Evolutionary conservation across 2,329 filamentous ascomycete genomes (phyloP).

Genomic region (Cladosporium colombiae): DNA sequence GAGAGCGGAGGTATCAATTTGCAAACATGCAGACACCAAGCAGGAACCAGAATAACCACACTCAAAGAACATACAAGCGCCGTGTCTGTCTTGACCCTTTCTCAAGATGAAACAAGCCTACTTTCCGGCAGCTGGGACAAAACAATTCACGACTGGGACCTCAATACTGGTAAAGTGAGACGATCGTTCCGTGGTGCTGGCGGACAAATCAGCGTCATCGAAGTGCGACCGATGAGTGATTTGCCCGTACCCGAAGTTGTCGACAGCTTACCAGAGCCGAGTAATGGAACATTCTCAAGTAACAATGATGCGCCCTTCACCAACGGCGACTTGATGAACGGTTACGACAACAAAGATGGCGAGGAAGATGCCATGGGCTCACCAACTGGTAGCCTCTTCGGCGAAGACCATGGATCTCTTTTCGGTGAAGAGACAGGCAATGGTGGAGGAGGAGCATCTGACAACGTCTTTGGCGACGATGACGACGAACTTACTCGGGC

Average conservation of each 20-base stretch:
- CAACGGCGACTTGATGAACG: conserved; percentile 37
- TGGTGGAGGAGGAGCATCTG: conserved; percentile 49
- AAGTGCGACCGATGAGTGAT: conserved; percentile 76
- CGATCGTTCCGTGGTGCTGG: conserved; percentile 76
- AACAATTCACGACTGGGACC: conserved; percentile 88
- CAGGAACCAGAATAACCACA: conserved; percentile 83
- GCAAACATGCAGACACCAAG: conserved; percentile 89
- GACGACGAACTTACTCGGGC: conserved; percentile 79
- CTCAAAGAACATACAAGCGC: conserved; percentile 85
- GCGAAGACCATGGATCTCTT: conserved; percentile 67
- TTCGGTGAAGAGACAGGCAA: conserved; percentile 69
- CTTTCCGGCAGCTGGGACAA: conserved; percentile 97
- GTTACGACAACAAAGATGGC: conserved; percentile 36
- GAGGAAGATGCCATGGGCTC: conserved; percentile 62
- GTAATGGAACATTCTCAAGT: conserved; percentile 69
- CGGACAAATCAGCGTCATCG: conserved; percentile 84
- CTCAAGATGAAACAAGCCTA: conserved; percentile 81
- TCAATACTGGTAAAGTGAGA: conserved; percentile 78
- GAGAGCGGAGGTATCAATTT: conserved; percentile 92
- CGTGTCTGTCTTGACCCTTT: conserved; percentile 81
- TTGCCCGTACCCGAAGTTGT: conserved; percentile 73
- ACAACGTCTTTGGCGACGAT: conserved; percentile 69
- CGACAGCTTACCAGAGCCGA: conserved; percentile 62
- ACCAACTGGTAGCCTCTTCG: conserved; percentile 80
- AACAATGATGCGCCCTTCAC: conserved; percentile 64